A percentile compares a stretch with the other conserved stretches of the same genome.
Conservation (phyloP, 2,329 filamentous ascomycete species). For the Ceratocystis destructans region DNA sequence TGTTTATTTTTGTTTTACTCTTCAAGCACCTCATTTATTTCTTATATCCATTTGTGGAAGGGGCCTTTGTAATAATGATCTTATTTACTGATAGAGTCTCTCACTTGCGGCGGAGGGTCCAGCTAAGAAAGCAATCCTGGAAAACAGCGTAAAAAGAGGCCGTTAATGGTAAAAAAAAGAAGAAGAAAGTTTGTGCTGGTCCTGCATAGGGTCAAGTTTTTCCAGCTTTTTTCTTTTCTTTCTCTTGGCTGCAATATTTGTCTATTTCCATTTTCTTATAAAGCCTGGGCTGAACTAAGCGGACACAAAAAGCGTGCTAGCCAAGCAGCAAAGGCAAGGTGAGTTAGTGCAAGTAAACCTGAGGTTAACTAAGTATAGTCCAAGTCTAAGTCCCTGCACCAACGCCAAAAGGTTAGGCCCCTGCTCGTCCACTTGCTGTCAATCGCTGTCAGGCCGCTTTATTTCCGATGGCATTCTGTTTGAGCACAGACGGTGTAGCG, state of each 20-base stretch:
- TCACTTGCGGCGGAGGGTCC: too few relatives aligned
- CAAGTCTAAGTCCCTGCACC: neutral
- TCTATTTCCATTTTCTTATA: neutral
- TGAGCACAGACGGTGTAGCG: neutral
- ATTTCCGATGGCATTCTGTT: slow-evolving; percentile 4
- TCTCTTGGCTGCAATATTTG: neutral
- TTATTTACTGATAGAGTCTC: too few relatives aligned
- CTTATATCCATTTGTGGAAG: too few relatives aligned
- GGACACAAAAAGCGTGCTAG: neutral
- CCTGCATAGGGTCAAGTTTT: neutral
- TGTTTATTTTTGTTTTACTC: neutral
- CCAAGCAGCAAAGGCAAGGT: neutral
- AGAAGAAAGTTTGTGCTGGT: too few relatives aligned
- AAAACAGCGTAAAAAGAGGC: too few relatives aligned
- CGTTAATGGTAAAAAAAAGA: too few relatives aligned
- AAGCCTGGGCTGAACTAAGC: slow-evolving; percentile 4
- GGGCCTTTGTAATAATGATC: too few relatives aligned
- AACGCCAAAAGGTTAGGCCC: neutral
- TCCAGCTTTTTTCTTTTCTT: neutral
- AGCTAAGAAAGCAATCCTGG: too few relatives aligned
- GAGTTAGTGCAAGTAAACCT: neutral
- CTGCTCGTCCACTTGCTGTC: neutral
- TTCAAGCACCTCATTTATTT: neutral
- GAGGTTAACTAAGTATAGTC: neutral
- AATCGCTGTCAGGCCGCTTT: neutral